Percentiles rank a stretch among this genome's conserved stretches.
These are phyloP conservation scores for Volvariella volvacea DNA, from an alignment of 1,284 basidiomycete species.

Conservation along the genomic window DNA sequence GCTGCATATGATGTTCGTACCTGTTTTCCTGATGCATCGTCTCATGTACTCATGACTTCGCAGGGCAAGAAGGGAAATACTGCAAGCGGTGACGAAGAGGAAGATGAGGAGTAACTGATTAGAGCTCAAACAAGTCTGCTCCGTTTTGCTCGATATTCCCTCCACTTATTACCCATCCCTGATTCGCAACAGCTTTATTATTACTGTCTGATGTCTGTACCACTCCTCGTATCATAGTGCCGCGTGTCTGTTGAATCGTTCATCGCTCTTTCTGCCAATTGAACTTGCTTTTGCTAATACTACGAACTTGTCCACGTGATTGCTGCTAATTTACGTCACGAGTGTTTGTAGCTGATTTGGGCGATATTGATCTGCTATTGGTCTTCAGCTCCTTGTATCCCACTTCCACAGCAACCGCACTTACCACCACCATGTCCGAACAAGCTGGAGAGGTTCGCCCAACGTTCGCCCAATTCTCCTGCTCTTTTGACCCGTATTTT, in stretches of 20 bases:
- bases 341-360: slow-evolving; percentile 1
- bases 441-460: slow-evolving; percentile 32
- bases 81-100: slow-evolving; percentile 24
- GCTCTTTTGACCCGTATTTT: background rate
- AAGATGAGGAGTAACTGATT: slow-evolving; percentile 16
- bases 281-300: background rate
- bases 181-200: background rate
- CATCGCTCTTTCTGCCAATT: background rate
- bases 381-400: slow-evolving; percentile 13
- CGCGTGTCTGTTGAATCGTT: background rate
- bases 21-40: slow-evolving; percentile 5
- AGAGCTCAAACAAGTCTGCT: slow-evolving; percentile 2
- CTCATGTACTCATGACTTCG: slow-evolving; percentile 5
- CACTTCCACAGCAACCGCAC: background rate
- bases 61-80: slow-evolving; percentile 44
- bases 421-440: slow-evolving; percentile 11
- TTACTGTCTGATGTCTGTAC: background rate
- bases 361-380: slow-evolving; percentile 1
- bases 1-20: slow-evolving; percentile 60
- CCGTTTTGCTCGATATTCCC: background rate
- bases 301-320: background rate
- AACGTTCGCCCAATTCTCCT: background rate
- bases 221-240: slow-evolving; percentile 1
- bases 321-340: background rate
- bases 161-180: background rate